phyloP scores from a whole-genome alignment of 208 protist species.

The Herpetomonas tarakana region DNA sequence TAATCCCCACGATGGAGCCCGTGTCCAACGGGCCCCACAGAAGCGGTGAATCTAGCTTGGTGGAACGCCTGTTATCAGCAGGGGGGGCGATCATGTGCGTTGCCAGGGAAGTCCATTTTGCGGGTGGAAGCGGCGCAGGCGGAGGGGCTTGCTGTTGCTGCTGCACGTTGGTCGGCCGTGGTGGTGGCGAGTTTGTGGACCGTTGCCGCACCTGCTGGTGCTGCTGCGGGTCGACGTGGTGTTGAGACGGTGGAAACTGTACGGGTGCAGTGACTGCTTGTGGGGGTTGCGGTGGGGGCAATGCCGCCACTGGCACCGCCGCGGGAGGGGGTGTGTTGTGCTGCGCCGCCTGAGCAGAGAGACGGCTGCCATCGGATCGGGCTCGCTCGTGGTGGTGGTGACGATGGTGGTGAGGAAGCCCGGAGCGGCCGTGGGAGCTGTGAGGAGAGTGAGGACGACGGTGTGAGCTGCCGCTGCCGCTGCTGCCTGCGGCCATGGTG shows the following conservation, averaged over 20 bases:
- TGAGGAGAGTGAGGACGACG: slow-evolving; percentile 6
- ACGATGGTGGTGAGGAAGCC: neutral
- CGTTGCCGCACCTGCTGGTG: neutral
- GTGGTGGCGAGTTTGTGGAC: neutral
- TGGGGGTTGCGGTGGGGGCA: neutral
- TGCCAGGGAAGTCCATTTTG: no score
- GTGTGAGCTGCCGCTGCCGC: slow-evolving; percentile 11
- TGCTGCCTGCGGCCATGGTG: slow-evolving; percentile 3
- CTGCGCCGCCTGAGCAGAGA: neutral
- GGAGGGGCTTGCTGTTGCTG: no score
- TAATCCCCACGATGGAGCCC: no score
- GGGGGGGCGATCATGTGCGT: no score
- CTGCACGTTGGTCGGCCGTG: neutral
- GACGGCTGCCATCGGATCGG: neutral
- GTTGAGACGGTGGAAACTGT: no score
- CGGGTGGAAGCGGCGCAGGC: no score
- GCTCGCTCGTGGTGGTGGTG: neutral
- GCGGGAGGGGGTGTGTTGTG: neutral
- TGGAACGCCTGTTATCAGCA: no score
- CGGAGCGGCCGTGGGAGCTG: no score
- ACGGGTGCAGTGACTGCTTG: no score
- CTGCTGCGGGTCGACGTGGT: neutral
- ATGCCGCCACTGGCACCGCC: neutral
- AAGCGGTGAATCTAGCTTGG: no score
- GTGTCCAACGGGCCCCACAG: no score